Base-by-base conservation (phyloP, 148 eudicot species). In the Dianthus caryophyllus region DNA sequence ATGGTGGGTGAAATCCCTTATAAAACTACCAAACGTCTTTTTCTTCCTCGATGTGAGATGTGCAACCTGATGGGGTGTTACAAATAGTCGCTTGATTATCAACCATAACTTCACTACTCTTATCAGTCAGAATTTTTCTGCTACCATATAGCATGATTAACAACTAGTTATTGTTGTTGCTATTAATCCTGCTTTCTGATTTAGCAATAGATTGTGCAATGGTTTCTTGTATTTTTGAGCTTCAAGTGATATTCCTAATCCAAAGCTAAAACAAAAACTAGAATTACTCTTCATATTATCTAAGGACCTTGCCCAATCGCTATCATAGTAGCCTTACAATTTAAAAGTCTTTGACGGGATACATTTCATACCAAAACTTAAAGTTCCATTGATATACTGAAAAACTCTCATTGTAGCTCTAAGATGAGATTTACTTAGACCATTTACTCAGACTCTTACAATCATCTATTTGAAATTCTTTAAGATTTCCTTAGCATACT, bases 61-160 rank as follows among this genome's bases (percentile, higher is more conserved):
- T n/a, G n/a, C n/a, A n/a, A n/a, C n/a, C n/a, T n/a, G n/a, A n/a
- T n/a, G n/a, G n/a, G n/a, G n/a, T n/a, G n/a, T n/a, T n/a, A n/a
- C n/a, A n/a, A n/a, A 49, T 49, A 49, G 52, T 17, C n/a, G 52
- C 52, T 49, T 49, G 52, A 49, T 49, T 49, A 49, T 49, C 51
- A 12, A 47, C 51, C 51, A 47, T 47, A 47, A 47, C 51, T 47
- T 47, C 1, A 15, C 1, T 47, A 15, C 51, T 47, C n/a, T 13
- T 0, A 47, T 47, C 51, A 47, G 4, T 47, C n/a, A 47, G 51
- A 47, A 47, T 47, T 47, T 47, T 47, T 47, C 51, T 47, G n/a
- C 13, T n/a, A 47, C 51, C 51, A 47, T 47, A 47, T 11, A 15
- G 14, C 51, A 47, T 47, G 51, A 47, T 47, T 47, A 47, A 47